Evolutionary conservation across 2,329 filamentous ascomycete species (phyloP), one percentile per base, ranked within the genome.

Genomic region (Cercospora citrullina): DNA sequence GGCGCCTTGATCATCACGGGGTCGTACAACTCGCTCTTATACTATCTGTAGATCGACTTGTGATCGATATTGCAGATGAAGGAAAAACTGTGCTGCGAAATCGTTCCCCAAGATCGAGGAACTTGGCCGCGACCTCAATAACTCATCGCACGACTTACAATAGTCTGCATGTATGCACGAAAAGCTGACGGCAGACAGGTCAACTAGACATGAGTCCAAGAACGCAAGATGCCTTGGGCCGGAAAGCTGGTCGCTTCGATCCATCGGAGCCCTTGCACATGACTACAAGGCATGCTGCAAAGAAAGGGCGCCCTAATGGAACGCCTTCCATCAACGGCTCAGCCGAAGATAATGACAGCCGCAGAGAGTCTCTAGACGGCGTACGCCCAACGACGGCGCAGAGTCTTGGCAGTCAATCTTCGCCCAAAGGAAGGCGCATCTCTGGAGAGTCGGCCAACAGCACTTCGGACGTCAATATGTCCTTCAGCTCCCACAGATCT

Each of bases 241-340:
- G 61, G 18, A 64, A 57, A 36, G 26, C 61, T 48, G 75, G 75
- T 58, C 75, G 80, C 72, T 81, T 83, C 70, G 79, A 81, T 75
- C 81, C 82, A 71, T 81, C 81, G 68, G 78, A 80, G 76, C 81
- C 81, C 63, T 77, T 83, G 74, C 81, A 83, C 75, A 84, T 84
- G 82, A 84, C 80, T 66, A 84, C 82, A 61, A 79, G 82, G 45
- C 71, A 73, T 57, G 72, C 71, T 42, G 74, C 71, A 51, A 64
- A 63, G 28, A 69, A 63, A 28, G 68, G 64, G 16, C 58, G 58
- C 33, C 53, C 66, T 16, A 68, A 72, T 39, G 69, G 65, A 16
- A 63, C 72, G 8, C 69, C 72, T 57, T 77, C 75, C 14, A 67
- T 70, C 53, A 75, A 74, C 66, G 73, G 73, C 26, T 76, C 75